phyloP scores from a whole-genome alignment of 2,329 filamentous ascomycete genomes.

The Alternaria gansuensis region DNA sequence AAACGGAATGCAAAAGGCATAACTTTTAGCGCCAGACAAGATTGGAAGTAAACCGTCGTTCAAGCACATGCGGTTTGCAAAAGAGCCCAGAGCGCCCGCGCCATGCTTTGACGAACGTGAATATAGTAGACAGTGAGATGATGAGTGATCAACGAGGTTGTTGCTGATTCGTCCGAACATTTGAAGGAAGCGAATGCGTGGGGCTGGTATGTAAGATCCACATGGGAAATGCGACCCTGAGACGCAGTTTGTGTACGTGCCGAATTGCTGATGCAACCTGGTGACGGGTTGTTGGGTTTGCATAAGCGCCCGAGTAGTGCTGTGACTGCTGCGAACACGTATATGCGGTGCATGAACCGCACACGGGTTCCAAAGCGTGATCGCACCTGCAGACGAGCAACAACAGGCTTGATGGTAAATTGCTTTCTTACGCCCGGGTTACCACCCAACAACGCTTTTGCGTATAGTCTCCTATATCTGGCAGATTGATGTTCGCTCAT shows the following conservation, averaged over 20 bases:
- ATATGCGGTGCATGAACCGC: slow-evolving; percentile 27
- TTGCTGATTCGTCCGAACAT: neutral
- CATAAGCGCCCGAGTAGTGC: slow-evolving; percentile 35
- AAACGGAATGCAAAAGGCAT: slow-evolving; percentile 1
- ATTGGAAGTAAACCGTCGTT: neutral
- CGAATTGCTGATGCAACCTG: slow-evolving; percentile 1
- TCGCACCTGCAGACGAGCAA: slow-evolving; percentile 13
- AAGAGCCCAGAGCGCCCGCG: neutral
- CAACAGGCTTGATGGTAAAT: slow-evolving; percentile 14
- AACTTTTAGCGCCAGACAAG: slow-evolving; percentile 7
- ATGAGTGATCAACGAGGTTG: neutral
- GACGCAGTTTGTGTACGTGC: slow-evolving; percentile 7
- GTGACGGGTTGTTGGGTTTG: slow-evolving; percentile 26
- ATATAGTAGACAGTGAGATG: neutral
- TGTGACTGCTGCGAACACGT: slow-evolving; percentile 27
- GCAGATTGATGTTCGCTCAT: slow-evolving; percentile 28
- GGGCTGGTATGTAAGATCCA: neutral
- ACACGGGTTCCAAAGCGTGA: slow-evolving; percentile 26
- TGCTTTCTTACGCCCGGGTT: slow-evolving; percentile 5
- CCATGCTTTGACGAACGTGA: neutral
- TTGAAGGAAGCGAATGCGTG: neutral
- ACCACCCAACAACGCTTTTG: slow-evolving; percentile 11
- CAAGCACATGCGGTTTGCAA: neutral
- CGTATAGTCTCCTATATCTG: slow-evolving; percentile 1
- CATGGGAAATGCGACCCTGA: slow-evolving; percentile 3